Conservation (phyloP, 2,329 filamentous ascomycete species). For the Berkeleyomyces rouxiae region DNA sequence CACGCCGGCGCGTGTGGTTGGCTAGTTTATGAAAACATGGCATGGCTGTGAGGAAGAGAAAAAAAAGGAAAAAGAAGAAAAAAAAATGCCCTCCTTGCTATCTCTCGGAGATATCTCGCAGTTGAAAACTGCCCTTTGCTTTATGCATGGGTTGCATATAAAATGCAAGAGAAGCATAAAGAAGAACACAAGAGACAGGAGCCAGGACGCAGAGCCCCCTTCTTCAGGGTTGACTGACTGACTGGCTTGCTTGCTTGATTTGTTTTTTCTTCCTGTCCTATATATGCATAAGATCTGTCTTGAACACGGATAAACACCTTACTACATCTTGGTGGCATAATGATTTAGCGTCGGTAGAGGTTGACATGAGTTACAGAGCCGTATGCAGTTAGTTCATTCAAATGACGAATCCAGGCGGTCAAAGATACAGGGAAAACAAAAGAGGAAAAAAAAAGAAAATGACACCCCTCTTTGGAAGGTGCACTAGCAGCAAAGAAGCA, state of each 20-base stretch:
- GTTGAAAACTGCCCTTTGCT: background rate
- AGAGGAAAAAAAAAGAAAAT: no score
- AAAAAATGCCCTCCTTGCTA: background rate
- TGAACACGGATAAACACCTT: background rate
- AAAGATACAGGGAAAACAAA: no score
- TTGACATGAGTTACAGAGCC: background rate
- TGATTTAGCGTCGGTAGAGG: background rate
- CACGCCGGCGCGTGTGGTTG: background rate
- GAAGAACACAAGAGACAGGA: background rate
- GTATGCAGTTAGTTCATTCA: no score
- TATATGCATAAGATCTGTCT: background rate
- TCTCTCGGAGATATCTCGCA: constrained; percentile 6
- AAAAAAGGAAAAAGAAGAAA: background rate
- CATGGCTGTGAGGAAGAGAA: background rate
- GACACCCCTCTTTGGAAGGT: no score
- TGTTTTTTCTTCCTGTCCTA: background rate
- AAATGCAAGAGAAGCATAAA: background rate
- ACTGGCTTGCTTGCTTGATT: background rate
- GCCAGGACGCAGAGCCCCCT: background rate
- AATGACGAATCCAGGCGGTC: no score
- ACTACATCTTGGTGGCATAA: background rate
- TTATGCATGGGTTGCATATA: background rate
- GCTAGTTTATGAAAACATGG: background rate
- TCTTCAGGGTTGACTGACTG: background rate
- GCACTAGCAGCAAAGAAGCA: no score